Evolutionary conservation across 2,329 filamentous ascomycete genomes (phyloP).

Genomic region (Ceratocystiopsis sp.): DNA sequence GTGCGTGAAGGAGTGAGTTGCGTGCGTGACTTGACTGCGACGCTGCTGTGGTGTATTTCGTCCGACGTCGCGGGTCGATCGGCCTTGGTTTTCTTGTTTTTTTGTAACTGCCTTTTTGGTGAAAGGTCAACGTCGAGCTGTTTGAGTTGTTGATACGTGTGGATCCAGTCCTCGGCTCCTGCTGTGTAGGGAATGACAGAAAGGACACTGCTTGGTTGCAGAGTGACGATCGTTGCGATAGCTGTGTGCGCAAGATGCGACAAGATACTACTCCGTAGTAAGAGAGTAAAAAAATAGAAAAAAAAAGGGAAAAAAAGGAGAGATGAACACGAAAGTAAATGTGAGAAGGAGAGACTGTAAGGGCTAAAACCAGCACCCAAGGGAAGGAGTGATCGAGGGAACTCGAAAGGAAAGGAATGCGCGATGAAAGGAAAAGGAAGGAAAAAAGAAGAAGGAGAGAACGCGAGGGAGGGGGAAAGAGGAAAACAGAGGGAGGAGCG

Average conservation of each 20-base stretch:
- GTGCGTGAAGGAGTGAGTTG: too few species aligned
- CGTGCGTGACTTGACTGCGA: background rate
- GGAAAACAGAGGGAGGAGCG: background rate
- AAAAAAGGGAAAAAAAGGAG: background rate
- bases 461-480: background rate
- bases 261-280: too few species aligned
- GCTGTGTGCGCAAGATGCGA: slow-evolving; percentile 1
- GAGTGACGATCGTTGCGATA: background rate
- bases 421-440: background rate
- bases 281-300: background rate
- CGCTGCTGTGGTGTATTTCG: background rate
- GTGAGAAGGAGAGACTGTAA: slow-evolving; percentile 1
- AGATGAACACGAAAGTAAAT: background rate
- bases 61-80: too few species aligned
- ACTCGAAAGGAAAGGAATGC: background rate
- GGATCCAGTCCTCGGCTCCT: slow-evolving; percentile 3
- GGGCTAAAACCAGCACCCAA: background rate
- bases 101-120: too few species aligned
- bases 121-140: background rate
- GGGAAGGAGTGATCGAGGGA: background rate
- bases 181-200: background rate
- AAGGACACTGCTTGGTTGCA: background rate
- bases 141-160: background rate
- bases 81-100: background rate
- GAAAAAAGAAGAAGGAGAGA: background rate